A percentile compares a stretch with the other conserved stretches of the same genome.
Evolutionary conservation across 139 green algal genomes (phyloP).

Genomic region (Chlamydomonas sp.): DNA sequence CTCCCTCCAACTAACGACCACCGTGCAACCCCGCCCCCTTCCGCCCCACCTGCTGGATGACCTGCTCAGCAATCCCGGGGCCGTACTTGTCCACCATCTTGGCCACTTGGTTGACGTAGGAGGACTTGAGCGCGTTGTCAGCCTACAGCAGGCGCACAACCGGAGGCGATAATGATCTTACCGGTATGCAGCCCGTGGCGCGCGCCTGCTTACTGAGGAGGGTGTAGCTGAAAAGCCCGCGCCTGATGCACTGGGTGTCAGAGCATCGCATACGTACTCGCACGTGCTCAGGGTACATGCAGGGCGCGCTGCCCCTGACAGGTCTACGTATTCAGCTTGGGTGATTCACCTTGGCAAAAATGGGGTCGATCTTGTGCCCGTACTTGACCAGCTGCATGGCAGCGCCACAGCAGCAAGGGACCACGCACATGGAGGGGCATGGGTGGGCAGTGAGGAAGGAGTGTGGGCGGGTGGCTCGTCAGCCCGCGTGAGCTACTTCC

Average conservation of each 20-base stretch:
- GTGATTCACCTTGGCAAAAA: slow-evolving; percentile 28
- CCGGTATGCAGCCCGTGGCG: not conserved
- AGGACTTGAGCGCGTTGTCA: not conserved
- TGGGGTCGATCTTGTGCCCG: slow-evolving; percentile 42
- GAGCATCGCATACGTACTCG: not conserved
- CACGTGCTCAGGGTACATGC: not conserved
- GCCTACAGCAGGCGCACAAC: not conserved
- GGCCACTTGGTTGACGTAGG: slow-evolving; percentile 12
- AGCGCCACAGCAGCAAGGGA: not conserved
- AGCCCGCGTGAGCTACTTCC: no score
- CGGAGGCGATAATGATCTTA: no score
- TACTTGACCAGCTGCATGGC: slow-evolving; percentile 32
- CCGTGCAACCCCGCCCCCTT: no score
- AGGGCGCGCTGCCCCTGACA: not conserved
- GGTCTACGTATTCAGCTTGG: not conserved
- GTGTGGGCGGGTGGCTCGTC: no score
- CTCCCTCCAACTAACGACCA: no score
- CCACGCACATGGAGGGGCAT: not conserved
- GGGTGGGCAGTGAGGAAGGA: not conserved
- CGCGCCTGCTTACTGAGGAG: not conserved
- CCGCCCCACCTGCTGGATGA: not conserved
- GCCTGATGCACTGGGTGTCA: not conserved
- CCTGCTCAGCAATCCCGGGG: slow-evolving; percentile 12
- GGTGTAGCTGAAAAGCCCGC: not conserved
- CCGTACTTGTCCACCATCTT: slow-evolving; percentile 38